These are phyloP conservation scores for Mikania micrantha DNA, from an alignment of 129 eudicot species.

Conservation along the genomic window DNA sequence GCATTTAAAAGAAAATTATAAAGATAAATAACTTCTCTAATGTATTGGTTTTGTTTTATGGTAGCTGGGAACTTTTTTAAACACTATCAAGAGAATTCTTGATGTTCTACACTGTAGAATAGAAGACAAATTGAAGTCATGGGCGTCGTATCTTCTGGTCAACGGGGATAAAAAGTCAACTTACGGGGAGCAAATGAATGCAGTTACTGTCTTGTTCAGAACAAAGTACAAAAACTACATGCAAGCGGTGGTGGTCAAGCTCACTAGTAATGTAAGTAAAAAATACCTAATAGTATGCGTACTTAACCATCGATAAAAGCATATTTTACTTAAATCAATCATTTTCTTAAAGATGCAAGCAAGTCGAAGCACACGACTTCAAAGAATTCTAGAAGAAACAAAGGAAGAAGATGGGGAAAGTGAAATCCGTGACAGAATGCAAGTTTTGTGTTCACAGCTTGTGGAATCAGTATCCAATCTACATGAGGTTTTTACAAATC, in stretches of 20 bases:
- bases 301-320: background rate
- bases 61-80: conserved; percentile 74
- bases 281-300: too few species aligned
- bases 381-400: conserved; percentile 87
- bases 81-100: conserved; percentile 80
- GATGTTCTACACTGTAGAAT: conserved; percentile 73
- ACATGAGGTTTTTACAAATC: conserved; percentile 78
- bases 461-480: conserved; percentile 64
- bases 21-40: background rate
- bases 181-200: conserved; percentile 91
- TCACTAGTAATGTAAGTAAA: conserved; percentile 61
- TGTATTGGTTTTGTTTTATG: conserved; percentile 8
- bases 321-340: background rate
- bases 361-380: conserved; percentile 67
- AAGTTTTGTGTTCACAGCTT: conserved; percentile 57
- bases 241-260: conserved; percentile 81
- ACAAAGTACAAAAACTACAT: conserved; percentile 85
- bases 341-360: conserved; percentile 49
- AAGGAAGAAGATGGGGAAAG: conserved; percentile 84
- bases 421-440: conserved; percentile 86
- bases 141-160: conserved; percentile 74
- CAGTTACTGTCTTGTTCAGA: conserved; percentile 66
- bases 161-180: conserved; percentile 60
- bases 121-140: conserved; percentile 77
- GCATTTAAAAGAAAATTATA: background rate